Base-by-base conservation (phyloP, 2,329 filamentous ascomycete genomes). In the Fusarium buxicola region DNA sequence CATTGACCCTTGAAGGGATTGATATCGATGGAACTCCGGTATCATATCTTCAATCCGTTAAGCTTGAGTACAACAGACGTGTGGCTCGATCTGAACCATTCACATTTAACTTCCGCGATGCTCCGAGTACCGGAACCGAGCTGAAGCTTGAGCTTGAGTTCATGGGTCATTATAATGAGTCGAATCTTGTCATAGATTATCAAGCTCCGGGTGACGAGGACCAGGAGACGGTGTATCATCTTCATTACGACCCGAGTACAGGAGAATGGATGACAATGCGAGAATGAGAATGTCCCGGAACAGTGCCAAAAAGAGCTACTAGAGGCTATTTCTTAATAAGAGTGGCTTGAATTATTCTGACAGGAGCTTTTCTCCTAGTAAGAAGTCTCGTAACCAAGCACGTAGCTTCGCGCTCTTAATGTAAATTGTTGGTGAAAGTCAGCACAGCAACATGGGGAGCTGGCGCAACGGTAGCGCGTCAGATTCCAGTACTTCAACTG, bases 161-260 rank as follows among this genome's bases (percentile, higher is more conserved):
- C 9, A 82, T 82, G 77, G 79, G 80, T 0, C 74, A 82, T 47
- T 82, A 82, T 27, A 73, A 74, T 3, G 80, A 82, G 60, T 79
- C 79, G 0, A 77, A 77, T 32, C 43, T 81, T 2, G 8, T 41
- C 3, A 11, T 70, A 1, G 41, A 40, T 0, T 65, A 65, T 4
- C 13, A 18, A 7, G 21, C 60, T 2, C 21, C 43, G 0, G 18
- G 3, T 0, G 30, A 44, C 0, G 25, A 36, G 1, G 49, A 18
- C 9, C 0, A 1, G 2, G 45, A 51, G 9, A 38, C 25, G 2
- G 21, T 60, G 3, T 60, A 60, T 7, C 39, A 55, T 31, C 44
- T 69, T 2, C 48, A 58, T 12, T 69, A 66, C 3, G 56, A 66
- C 7, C 66, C 57, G 0, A 36, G 41, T 1, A 43, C 32, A 0